Percentiles rank a stretch among this genome's conserved stretches.
Evolutionary conservation across 2,329 filamentous ascomycete genomes (phyloP).

Genomic region (Phoma sp.): DNA sequence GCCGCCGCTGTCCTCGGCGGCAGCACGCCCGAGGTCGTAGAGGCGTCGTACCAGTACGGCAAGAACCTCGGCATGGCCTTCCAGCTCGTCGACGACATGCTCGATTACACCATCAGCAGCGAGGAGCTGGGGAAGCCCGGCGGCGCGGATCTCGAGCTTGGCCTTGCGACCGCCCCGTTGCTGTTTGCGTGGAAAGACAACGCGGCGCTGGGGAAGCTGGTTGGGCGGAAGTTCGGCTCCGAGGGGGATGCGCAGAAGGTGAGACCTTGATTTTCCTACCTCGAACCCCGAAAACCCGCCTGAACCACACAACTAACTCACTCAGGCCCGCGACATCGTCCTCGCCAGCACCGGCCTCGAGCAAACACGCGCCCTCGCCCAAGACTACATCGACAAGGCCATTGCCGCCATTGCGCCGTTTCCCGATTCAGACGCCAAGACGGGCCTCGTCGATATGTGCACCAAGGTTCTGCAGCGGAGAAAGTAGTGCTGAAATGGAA

Average conservation of each 20-base stretch:
- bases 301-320: constrained; percentile 25
- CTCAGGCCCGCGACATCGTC: constrained; percentile 84
- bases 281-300: no score
- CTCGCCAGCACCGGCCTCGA: constrained; percentile 84
- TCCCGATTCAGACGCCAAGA: constrained; percentile 93
- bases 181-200: constrained; percentile 95
- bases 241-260: constrained; percentile 87
- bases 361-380: constrained; percentile 86
- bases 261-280: constrained; percentile 45
- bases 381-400: constrained; percentile 89
- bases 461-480: constrained; percentile 86
- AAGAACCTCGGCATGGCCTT: constrained; percentile 94
- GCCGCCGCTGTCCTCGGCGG: constrained; percentile 86
- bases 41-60: constrained; percentile 90
- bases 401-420: constrained; percentile 83
- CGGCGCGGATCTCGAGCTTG: constrained; percentile 90
- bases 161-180: constrained; percentile 89
- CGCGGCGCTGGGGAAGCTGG: constrained; percentile 81
- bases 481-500: constrained; percentile 62
- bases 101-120: constrained; percentile 90
- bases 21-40: constrained; percentile 77
- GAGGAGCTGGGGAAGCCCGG: constrained; percentile 91
- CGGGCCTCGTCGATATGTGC: constrained; percentile 91
- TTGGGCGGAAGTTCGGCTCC: constrained; percentile 86
- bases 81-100: constrained; percentile 96